Percentiles rank a stretch among this genome's conserved stretches.
Evolutionary conservation across 805 yeast genomes (phyloP).

Genomic region (Cyberlindnera mississippiensis): DNA sequence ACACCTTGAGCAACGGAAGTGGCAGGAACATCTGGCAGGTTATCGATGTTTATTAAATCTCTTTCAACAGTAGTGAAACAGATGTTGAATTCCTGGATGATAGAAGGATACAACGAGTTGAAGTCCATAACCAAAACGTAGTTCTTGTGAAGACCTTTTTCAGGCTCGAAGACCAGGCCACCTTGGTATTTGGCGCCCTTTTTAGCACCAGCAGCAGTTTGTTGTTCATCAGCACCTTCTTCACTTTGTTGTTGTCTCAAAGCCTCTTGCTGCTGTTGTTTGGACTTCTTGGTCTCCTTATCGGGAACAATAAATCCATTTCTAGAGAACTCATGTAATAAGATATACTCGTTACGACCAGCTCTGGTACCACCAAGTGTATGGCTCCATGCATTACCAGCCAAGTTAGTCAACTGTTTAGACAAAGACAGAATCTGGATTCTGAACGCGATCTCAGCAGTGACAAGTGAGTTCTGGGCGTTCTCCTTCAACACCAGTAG

Average conservation of each 20-base stretch:
- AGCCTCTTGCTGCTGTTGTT: slow-evolving; percentile 32
- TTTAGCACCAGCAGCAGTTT: slow-evolving; percentile 48
- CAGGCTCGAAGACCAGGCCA: slow-evolving; percentile 96
- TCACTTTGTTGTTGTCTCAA: slow-evolving; percentile 25
- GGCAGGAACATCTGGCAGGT: slow-evolving; percentile 67
- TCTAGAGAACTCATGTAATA: slow-evolving; percentile 84
- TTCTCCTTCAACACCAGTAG: slow-evolving; percentile 70
- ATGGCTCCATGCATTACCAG: slow-evolving; percentile 97
- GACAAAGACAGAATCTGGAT: slow-evolving; percentile 85
- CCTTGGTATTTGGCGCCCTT: slow-evolving; percentile 75
- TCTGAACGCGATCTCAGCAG: slow-evolving; percentile 75
- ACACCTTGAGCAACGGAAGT: slow-evolving; percentile 66
- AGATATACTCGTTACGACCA: slow-evolving; percentile 89
- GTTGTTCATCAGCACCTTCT: slow-evolving; percentile 33
- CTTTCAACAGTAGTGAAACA: slow-evolving; percentile 95
- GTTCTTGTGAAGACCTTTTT: slow-evolving; percentile 86
- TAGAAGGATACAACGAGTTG: slow-evolving; percentile 94
- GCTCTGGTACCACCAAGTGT: slow-evolving; percentile 94
- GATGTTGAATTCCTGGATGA: slow-evolving; percentile 94
- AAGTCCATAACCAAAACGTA: slow-evolving; percentile 94
- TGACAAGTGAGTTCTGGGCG: slow-evolving; percentile 57
- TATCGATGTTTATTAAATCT: slow-evolving; percentile 49
- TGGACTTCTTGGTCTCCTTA: slow-evolving; percentile 47
- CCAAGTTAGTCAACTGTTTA: slow-evolving; percentile 84
- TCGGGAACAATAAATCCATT: slow-evolving; percentile 87